phyloP scores from a whole-genome alignment of 2,329 filamentous ascomycete genomes.

The Rugonectria rugulosa region DNA sequence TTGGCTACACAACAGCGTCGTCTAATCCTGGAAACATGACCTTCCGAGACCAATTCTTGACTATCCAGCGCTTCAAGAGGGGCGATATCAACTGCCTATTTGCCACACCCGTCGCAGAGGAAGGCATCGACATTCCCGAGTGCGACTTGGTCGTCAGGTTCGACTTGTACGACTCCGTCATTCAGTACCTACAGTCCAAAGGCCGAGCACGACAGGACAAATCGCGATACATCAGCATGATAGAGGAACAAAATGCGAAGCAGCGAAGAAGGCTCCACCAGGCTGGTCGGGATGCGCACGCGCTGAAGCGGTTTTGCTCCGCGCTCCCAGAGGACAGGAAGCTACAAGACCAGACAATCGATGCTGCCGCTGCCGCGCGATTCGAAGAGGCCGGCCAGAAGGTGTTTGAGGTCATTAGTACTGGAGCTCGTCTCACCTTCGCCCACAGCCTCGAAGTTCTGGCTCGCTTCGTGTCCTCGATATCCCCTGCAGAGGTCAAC shows the following conservation, averaged over 20 bases:
- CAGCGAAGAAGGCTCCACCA: slow-evolving; percentile 67
- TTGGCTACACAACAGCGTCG: slow-evolving; percentile 40
- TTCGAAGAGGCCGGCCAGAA: slow-evolving; percentile 48
- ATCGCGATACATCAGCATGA: slow-evolving; percentile 86
- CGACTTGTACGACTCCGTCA: slow-evolving; percentile 87
- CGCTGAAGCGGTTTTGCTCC: slow-evolving; percentile 79
- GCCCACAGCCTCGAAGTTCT: slow-evolving; percentile 76
- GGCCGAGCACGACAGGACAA: slow-evolving; percentile 81
- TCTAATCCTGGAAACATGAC: slow-evolving; percentile 69
- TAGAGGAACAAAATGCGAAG: slow-evolving; percentile 72
- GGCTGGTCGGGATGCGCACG: slow-evolving; percentile 65
- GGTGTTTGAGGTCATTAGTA: slow-evolving; percentile 67
- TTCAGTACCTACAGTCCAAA: slow-evolving; percentile 93
- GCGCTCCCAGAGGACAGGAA: slow-evolving; percentile 77
- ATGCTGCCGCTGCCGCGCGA: slow-evolving; percentile 21
- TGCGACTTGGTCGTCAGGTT: slow-evolving; percentile 78
- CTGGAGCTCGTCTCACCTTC: slow-evolving; percentile 82
- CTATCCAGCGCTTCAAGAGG: slow-evolving; percentile 69
- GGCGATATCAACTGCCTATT: slow-evolving; percentile 70
- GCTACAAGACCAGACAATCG: slow-evolving; percentile 35
- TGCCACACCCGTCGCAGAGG: slow-evolving; percentile 72
- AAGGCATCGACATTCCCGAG: slow-evolving; percentile 72
- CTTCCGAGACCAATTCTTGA: slow-evolving; percentile 76
- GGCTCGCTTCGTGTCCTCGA: slow-evolving; percentile 74
- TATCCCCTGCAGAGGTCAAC: slow-evolving; percentile 49